These are phyloP conservation scores for Handroanthus guayacan DNA, from an alignment of 257 asterid genomes.

Conservation along the genomic window DNA sequence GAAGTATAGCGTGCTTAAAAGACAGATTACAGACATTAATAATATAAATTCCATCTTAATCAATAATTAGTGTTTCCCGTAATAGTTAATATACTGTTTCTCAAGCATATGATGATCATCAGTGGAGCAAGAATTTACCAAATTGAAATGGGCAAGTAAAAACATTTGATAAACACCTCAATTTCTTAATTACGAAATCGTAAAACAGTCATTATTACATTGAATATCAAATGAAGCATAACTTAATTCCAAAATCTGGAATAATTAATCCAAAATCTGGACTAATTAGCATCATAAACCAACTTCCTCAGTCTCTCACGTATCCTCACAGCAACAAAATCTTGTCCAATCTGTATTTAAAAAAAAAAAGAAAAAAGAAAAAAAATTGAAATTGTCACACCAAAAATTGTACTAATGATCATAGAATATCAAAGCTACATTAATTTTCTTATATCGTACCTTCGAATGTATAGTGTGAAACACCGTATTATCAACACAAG, in stretches of 20 bases:
- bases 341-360: conserved; percentile 45
- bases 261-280: not conserved
- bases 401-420: not conserved
- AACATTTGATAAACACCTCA: not conserved
- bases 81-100: not conserved
- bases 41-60: not conserved
- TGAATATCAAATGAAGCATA: not conserved
- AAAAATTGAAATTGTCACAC: not conserved
- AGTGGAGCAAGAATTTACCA: not conserved
- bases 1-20: too few species aligned
- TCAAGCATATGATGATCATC: not conserved
- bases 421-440: not conserved
- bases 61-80: not conserved
- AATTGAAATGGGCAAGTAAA: not conserved
- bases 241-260: not conserved
- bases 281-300: conserved; percentile 36
- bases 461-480: conserved; percentile 73
- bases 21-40: not conserved
- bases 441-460: conserved; percentile 39
- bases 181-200: too few species aligned
- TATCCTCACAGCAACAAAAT: conserved; percentile 47
- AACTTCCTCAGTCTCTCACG: conserved; percentile 52
- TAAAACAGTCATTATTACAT: too few species aligned
- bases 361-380: not conserved
- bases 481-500: conserved; percentile 37